Evolutionary conservation across 1,284 basidiomycete species (phyloP), one percentile per base, ranked within the genome.

Genomic region (Papiliotrema terrestris): DNA sequence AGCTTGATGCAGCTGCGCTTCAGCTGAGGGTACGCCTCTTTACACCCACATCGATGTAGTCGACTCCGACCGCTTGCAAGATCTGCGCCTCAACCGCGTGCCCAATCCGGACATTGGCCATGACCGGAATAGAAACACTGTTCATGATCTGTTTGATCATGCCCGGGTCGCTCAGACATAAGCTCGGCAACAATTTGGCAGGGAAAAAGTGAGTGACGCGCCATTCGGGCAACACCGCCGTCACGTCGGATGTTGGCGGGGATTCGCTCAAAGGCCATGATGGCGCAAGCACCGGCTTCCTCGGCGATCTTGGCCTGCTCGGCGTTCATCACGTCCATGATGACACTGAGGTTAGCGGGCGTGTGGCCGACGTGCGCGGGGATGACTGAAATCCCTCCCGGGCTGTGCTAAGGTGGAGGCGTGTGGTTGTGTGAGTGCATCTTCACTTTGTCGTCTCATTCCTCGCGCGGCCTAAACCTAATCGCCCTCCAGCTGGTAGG

Each of bases 31-130:
- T n/a, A n/a, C n/a, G n/a, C n/a, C n/a, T n/a, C n/a, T n/a, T n/a
- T n/a, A n/a, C 6, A 61, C 68, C 66, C 51, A 68, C 71, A 77
- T 98, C 96, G 66, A 99, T 96, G 78, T 98, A 99, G 79, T 99
- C 95, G 51, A 97, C 88, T 11, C 95, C 94, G 71, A 97, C 83
- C 20, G 86, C 84, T 83, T 98, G 92, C 35, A 98, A 80, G 69
- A 98, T 96, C 87, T 94, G 91, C 6, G 91, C 91, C 78, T 96
- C 94, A 57, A 95, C 94, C 65, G 95, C 89, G 79, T 99, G 95
- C 1, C 95, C 96, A 75, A 99, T 98, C 65, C 96, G 86, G 57
- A 74, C 73, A 58, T 78, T 78, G 52, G 78, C 77, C 77, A 79
- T 79, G 64, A 82, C 80, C 46, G 81, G 92, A 68, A 96, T 92